Conservation (phyloP, 768 basidiomycete genomes). For the Mycena pura region DNA sequence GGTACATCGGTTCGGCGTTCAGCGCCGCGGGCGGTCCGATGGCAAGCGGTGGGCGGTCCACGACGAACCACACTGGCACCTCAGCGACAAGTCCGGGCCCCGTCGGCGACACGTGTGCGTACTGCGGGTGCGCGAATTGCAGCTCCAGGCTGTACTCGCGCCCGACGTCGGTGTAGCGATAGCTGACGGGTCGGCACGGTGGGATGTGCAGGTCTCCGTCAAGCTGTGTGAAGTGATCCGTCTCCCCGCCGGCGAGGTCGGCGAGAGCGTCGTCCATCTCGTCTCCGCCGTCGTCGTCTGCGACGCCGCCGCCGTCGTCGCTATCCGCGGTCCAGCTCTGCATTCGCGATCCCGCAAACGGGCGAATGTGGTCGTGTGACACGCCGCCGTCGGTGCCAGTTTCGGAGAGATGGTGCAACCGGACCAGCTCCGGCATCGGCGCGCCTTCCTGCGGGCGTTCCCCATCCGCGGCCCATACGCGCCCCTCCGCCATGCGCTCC, state of each 20-base stretch:
- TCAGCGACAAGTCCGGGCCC: constrained; percentile 24
- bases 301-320: background rate
- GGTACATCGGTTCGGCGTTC: constrained; percentile 20
- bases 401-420: background rate
- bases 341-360: constrained; percentile 14
- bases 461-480: constrained; percentile 17
- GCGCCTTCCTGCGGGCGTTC: constrained; percentile 13
- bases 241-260: background rate
- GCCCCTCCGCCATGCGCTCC: constrained; percentile 13
- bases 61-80: constrained; percentile 26
- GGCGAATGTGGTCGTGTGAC: background rate
- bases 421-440: constrained; percentile 4
- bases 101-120: constrained; percentile 25
- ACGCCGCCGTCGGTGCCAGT: background rate
- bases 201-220: constrained; percentile 25
- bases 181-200: constrained; percentile 26
- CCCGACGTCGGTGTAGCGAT: constrained; percentile 26
- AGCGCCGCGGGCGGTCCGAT: constrained; percentile 1
- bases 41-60: constrained; percentile 13
- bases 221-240: constrained; percentile 18
- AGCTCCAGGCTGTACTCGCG: constrained; percentile 28
- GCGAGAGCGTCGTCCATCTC: background rate
- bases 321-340: constrained; percentile 21
- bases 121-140: constrained; percentile 20
- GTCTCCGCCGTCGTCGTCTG: background rate